Conservation (phyloP, 768 basidiomycete genomes). For the Lentinus tigrinus region DNA sequence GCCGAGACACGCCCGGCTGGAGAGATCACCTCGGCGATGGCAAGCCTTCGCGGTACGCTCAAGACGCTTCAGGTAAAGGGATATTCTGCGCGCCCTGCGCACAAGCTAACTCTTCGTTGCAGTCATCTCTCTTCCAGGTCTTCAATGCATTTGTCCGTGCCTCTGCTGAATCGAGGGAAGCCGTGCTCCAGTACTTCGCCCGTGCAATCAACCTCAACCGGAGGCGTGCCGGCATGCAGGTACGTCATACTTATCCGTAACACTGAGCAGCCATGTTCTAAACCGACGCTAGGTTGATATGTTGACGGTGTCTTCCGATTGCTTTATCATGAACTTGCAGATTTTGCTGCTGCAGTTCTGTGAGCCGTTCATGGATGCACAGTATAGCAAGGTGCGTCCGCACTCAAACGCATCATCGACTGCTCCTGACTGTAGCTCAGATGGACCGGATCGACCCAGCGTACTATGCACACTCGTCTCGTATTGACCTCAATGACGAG, state of each 20-base stretch:
- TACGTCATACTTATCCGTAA: slow-evolving; percentile 27
- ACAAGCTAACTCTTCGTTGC: slow-evolving; percentile 21
- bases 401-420: background rate
- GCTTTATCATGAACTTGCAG: slow-evolving; percentile 91
- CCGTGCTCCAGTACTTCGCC: slow-evolving; percentile 80
- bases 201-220: slow-evolving; percentile 71
- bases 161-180: slow-evolving; percentile 74
- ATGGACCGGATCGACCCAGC: slow-evolving; percentile 88
- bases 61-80: slow-evolving; percentile 73
- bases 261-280: slow-evolving; percentile 33
- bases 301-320: slow-evolving; percentile 83
- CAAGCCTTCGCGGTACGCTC: slow-evolving; percentile 83
- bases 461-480: slow-evolving; percentile 70
- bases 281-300: slow-evolving; percentile 54
- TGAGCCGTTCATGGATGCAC: slow-evolving; percentile 93
- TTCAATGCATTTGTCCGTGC: slow-evolving; percentile 88
- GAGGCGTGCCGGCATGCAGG: slow-evolving; percentile 91
- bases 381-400: slow-evolving; percentile 72
- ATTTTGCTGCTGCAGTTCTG: slow-evolving; percentile 80
- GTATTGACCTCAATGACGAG: slow-evolving; percentile 82
- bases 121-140: slow-evolving; percentile 77
- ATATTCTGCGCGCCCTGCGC: background rate
- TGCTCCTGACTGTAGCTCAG: slow-evolving; percentile 36
- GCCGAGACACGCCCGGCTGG: slow-evolving; percentile 69
- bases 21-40: slow-evolving; percentile 81